Evolutionary conservation across 2,329 filamentous ascomycete species (phyloP).

Genomic region (Pseudocercospora cruenta): DNA sequence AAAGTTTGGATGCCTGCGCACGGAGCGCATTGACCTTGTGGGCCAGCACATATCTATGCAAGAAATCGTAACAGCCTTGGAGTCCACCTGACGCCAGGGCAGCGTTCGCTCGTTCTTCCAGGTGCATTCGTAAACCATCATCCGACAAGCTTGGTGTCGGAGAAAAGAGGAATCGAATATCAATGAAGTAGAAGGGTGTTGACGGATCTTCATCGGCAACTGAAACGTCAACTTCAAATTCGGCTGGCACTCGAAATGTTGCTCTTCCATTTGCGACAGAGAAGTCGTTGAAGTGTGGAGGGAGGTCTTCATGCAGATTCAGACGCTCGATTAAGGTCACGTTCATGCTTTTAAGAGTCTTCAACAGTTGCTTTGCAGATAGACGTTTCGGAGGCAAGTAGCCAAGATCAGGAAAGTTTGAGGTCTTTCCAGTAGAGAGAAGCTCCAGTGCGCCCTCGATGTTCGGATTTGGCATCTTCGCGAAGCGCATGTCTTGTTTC

Average conservation of each 20-base stretch:
- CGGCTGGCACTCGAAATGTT: conserved; percentile 79
- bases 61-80: conserved; percentile 77
- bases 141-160: conserved; percentile 66
- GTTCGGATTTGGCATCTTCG: conserved; percentile 85
- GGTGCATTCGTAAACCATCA: conserved; percentile 63
- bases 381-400: conserved; percentile 77
- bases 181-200: conserved; percentile 91
- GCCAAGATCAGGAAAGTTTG: conserved; percentile 78
- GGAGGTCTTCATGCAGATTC: conserved; percentile 83
- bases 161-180: conserved; percentile 80
- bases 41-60: conserved; percentile 86
- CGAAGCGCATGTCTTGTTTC: conserved; percentile 71
- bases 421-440: conserved; percentile 74
- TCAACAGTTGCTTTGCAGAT: conserved; percentile 71
- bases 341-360: conserved; percentile 79
- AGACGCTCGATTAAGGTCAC: conserved; percentile 79
- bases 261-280: conserved; percentile 81
- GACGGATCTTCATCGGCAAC: conserved; percentile 82
- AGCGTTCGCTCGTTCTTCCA: conserved; percentile 75
- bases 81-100: conserved; percentile 72
- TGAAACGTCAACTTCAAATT: conserved; percentile 92
- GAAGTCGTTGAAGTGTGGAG: conserved; percentile 76
- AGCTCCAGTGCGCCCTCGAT: conserved; percentile 86
- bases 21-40: conserved; percentile 85
- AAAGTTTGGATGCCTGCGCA: conserved; percentile 74